phyloP scores from a whole-genome alignment of 441 rosid genomes.

The Eruca vesicaria region DNA sequence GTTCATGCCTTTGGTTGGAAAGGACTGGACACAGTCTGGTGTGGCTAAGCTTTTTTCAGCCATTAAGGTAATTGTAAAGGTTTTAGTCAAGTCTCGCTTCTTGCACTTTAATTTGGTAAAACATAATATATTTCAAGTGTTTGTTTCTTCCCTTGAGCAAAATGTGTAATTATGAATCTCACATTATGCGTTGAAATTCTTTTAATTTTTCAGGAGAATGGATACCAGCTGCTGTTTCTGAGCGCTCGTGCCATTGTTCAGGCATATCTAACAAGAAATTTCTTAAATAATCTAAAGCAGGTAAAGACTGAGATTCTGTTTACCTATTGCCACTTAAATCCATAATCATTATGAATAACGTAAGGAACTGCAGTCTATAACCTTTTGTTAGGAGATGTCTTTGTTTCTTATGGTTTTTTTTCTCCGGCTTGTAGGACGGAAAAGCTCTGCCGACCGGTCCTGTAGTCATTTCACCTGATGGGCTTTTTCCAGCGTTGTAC shows the following conservation, averaged over 20 bases:
- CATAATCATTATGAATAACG: neutral
- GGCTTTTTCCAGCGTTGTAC: conserved; percentile 78
- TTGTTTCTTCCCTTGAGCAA: conserved; percentile 1
- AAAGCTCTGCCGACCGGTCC: conserved; percentile 85
- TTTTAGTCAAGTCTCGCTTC: conserved; percentile 12
- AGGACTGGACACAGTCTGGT: conserved; percentile 94
- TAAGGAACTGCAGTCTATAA: neutral
- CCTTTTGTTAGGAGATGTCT: neutral
- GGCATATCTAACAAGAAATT: conserved; percentile 86
- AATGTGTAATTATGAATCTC: conserved; percentile 22
- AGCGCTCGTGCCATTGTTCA: conserved; percentile 96
- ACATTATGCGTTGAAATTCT: neutral
- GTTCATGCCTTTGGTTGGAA: conserved; percentile 96
- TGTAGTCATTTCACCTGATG: conserved; percentile 87
- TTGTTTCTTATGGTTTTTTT: conserved; percentile 1
- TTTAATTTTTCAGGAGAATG: conserved; percentile 65
- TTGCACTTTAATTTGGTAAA: neutral
- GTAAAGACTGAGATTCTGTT: conserved; percentile 33
- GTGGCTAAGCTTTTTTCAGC: conserved; percentile 88
- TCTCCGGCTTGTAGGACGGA: conserved; percentile 62
- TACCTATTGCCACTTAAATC: neutral
- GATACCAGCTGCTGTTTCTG: conserved; percentile 86
- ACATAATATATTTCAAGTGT: neutral
- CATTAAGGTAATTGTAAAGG: conserved; percentile 54
- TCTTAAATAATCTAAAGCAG: conserved; percentile 82